phyloP scores from a whole-genome alignment of 495 filamentous ascomycete species.

The Neurospora cerealis region DNA sequence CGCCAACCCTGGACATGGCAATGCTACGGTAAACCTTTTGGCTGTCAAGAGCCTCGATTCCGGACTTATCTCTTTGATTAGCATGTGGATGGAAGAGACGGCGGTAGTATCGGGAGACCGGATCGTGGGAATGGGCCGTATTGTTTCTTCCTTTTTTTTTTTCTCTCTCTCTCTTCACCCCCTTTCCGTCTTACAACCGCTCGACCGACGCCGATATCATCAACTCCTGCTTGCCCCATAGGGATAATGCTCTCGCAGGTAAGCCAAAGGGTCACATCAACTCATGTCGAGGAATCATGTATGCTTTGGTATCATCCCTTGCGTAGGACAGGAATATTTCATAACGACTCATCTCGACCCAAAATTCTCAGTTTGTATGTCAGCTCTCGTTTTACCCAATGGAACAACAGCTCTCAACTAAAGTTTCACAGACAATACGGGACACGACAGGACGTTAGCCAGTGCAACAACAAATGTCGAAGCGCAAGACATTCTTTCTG shows the following conservation, averaged over 20 bases:
- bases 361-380: not conserved
- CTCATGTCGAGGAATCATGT: not conserved
- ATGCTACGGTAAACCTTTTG: not conserved
- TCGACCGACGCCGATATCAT: not conserved
- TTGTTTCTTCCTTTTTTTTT: not conserved
- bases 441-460: not conserved
- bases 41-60: not conserved
- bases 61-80: conserved; percentile 1
- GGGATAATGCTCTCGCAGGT: not conserved
- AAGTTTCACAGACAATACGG: no score
- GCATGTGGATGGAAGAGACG: conserved; percentile 3
- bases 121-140: not conserved
- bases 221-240: not conserved
- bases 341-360: not conserved
- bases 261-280: not conserved
- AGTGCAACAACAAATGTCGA: not conserved
- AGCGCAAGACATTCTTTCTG: not conserved
- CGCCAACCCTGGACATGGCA: not conserved
- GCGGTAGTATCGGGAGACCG: not conserved
- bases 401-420: not conserved
- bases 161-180: not conserved
- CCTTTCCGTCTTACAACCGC: not conserved
- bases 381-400: not conserved
- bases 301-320: not conserved
- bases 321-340: not conserved